Conservation (phyloP, 1,284 basidiomycete genomes). For the Termitomyces sp. region DNA sequence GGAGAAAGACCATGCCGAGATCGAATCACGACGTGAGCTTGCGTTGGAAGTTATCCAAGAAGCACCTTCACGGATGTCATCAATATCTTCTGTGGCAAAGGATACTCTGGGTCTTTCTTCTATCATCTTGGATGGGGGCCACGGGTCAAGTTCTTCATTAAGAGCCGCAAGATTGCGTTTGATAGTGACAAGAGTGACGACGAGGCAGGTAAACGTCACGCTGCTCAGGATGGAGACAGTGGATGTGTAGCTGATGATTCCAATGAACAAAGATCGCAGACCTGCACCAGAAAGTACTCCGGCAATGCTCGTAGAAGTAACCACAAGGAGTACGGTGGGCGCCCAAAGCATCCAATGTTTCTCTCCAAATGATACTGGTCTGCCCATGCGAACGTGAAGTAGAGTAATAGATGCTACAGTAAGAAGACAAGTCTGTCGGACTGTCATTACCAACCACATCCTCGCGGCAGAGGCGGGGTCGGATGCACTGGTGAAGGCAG, state of each 20-base stretch:
- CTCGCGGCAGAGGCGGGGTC: constrained; percentile 49
- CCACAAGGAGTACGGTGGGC: constrained; percentile 48
- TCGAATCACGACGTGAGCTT: constrained; percentile 50
- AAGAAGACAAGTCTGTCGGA: constrained; percentile 61
- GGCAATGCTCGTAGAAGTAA: constrained; percentile 52
- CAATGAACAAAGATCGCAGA: constrained; percentile 52
- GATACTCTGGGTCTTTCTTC: constrained; percentile 53
- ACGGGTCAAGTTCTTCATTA: constrained; percentile 45
- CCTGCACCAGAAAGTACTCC: constrained; percentile 52
- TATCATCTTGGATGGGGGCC: constrained; percentile 47
- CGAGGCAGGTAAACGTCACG: constrained; percentile 47
- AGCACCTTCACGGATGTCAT: constrained; percentile 61
- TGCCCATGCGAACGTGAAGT: constrained; percentile 62
- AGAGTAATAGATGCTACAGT: constrained; percentile 55
- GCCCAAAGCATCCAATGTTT: constrained; percentile 69
- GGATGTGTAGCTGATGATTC: constrained; percentile 52
- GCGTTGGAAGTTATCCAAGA: constrained; percentile 70
- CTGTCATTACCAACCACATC: constrained; percentile 58
- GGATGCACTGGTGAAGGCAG: constrained; percentile 36
- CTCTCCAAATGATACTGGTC: constrained; percentile 57
- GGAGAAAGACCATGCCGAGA: constrained; percentile 67
- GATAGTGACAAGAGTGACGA: constrained; percentile 56
- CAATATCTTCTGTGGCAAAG: constrained; percentile 62
- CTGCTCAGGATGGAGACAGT: constrained; percentile 47
- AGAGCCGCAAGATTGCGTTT: constrained; percentile 54